Evolutionary conservation across 345 rosid species (phyloP).

Genomic region (Leavenworthia alabamica): DNA sequence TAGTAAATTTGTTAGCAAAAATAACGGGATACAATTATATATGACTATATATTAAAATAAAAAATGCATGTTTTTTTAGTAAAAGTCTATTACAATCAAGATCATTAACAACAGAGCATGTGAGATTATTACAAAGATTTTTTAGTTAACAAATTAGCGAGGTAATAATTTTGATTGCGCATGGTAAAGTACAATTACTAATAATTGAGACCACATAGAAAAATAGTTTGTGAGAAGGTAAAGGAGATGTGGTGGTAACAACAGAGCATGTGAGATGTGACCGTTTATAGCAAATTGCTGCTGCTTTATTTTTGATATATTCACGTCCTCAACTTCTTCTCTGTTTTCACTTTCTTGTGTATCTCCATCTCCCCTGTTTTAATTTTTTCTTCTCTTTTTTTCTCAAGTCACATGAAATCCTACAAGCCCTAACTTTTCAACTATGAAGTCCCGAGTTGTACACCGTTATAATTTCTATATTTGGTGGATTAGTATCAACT

Average conservation of each 20-base stretch:
- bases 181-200: background rate
- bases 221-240: slow-evolving; percentile 21
- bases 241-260: slow-evolving; percentile 29
- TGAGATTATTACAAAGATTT: too few species aligned
- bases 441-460: slow-evolving; percentile 10
- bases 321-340: slow-evolving; percentile 33
- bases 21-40: too few species aligned
- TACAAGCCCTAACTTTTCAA: slow-evolving; percentile 17
- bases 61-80: too few species aligned
- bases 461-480: slow-evolving; percentile 12
- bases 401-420: slow-evolving; percentile 30
- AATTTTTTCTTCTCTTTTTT: slow-evolving; percentile 16
- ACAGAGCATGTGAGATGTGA: slow-evolving; percentile 37
- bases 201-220: slow-evolving; percentile 25
- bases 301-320: slow-evolving; percentile 13
- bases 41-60: too few species aligned
- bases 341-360: slow-evolving; percentile 30
- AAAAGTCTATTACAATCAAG: too few species aligned
- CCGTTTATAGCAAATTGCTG: slow-evolving; percentile 28
- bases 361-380: slow-evolving; percentile 32
- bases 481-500: background rate
- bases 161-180: background rate
- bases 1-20: too few species aligned
- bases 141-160: too few species aligned
- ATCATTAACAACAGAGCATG: too few species aligned